Conservation (phyloP, 495 filamentous ascomycete species). For the Penicillium pancosmium region DNA sequence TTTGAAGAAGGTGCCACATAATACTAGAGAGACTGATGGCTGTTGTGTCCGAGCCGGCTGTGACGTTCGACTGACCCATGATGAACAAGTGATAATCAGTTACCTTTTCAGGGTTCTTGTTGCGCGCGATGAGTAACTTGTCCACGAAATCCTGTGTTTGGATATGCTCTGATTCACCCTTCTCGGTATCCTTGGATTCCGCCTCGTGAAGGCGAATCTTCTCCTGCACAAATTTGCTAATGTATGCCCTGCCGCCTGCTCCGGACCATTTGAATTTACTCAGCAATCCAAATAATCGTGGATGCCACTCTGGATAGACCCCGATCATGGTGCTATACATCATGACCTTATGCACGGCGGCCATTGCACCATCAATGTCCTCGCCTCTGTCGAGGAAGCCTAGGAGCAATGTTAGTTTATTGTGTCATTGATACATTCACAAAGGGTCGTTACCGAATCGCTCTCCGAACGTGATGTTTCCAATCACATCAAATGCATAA, state of each 20-base stretch:
- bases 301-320: constrained; percentile 50
- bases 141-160: constrained; percentile 50
- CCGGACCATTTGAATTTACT: constrained; percentile 45
- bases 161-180: constrained; percentile 32
- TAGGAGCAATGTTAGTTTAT: constrained; percentile 17
- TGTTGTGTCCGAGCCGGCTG: constrained; percentile 60
- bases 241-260: constrained; percentile 42
- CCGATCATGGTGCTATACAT: constrained; percentile 59
- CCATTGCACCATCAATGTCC: constrained; percentile 65
- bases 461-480: constrained; percentile 66
- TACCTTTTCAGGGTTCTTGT: constrained; percentile 58
- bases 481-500: constrained; percentile 66
- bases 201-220: constrained; percentile 41
- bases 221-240: constrained; percentile 47
- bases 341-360: constrained; percentile 55
- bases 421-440: not conserved
- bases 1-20: constrained; percentile 52
- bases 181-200: constrained; percentile 13
- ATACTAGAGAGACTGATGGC: constrained; percentile 52
- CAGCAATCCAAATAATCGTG: constrained; percentile 40
- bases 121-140: constrained; percentile 59
- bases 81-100: constrained; percentile 53
- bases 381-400: constrained; percentile 64
- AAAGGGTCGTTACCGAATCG: constrained; percentile 46
- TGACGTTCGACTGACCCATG: constrained; percentile 53